Evolutionary conservation across 2,329 filamentous ascomycete species (phyloP).

Genomic region (Colletotrichum sp.): DNA sequence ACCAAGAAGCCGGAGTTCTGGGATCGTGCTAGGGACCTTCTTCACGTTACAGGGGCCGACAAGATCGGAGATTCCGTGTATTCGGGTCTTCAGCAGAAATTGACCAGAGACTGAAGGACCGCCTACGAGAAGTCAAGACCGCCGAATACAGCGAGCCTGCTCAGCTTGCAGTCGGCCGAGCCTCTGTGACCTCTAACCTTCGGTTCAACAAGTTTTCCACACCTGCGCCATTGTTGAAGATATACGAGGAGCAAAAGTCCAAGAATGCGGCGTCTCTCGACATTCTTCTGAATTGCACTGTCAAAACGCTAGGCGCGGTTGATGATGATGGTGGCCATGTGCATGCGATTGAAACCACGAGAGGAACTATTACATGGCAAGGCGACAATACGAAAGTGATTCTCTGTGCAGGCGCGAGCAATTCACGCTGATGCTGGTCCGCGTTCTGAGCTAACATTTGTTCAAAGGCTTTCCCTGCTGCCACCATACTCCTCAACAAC

Average conservation of each 20-base stretch:
- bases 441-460: neutral
- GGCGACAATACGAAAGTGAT: neutral
- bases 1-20: neutral
- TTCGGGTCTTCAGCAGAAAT: neutral
- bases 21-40: rapidly evolving
- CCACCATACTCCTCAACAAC: neutral
- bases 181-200: rapidly evolving
- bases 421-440: neutral
- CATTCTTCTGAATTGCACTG: neutral
- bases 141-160: neutral
- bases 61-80: neutral
- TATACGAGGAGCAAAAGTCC: neutral
- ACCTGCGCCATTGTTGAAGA: neutral
- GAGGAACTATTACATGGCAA: neutral
- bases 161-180: neutral
- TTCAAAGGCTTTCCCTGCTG: neutral
- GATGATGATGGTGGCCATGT: neutral
- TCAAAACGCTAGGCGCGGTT: neutral
- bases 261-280: neutral
- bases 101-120: neutral
- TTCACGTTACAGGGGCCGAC: neutral
- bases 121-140: rapidly evolving
- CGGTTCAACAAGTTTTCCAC: neutral
- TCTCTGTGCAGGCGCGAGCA: neutral
- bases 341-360: neutral